Conservation (phyloP, 1,139 yeast genomes). For the Meyerozyma elateridarum region DNA sequence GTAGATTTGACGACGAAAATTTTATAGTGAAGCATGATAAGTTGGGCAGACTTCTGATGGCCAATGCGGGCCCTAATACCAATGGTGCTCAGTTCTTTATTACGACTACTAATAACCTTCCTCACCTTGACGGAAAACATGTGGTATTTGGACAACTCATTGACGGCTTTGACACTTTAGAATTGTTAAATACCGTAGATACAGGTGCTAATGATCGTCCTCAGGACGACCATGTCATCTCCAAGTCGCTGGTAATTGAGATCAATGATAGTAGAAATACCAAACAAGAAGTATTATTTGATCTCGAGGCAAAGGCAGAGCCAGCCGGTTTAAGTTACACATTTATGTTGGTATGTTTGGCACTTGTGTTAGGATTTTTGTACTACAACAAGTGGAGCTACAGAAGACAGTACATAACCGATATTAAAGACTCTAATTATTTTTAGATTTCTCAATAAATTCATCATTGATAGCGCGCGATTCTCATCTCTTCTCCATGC, state of each 20-base stretch:
- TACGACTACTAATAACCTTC: constrained; percentile 19
- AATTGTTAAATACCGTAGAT: constrained; percentile 11
- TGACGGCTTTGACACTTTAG: constrained; percentile 24
- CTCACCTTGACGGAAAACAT: constrained; percentile 46
- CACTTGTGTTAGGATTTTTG: constrained; percentile 11
- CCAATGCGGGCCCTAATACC: constrained; percentile 38
- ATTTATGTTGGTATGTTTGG: constrained; percentile 15
- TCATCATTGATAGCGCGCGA: too few relatives aligned
- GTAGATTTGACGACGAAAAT: constrained; percentile 35
- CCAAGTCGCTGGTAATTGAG: constrained; percentile 19
- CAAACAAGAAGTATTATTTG: background rate
- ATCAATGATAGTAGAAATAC: constrained; percentile 2
- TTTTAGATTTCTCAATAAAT: constrained; percentile 7
- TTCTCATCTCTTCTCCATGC: too few relatives aligned
- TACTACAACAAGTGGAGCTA: constrained; percentile 17
- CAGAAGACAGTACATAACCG: constrained; percentile 23
- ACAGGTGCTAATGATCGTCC: constrained; percentile 12
- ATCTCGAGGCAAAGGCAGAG: constrained; percentile 4
- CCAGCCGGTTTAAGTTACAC: constrained; percentile 12
- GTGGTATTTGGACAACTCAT: constrained; percentile 55
- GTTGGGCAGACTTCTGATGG: constrained; percentile 39
- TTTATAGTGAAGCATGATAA: constrained; percentile 31
- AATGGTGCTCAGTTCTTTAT: constrained; percentile 42
- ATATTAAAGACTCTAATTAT: constrained; percentile 25
- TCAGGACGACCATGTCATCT: constrained; percentile 12